A percentile compares a stretch with the other conserved stretches of the same genome.
Conservation (phyloP, 2,329 filamentous ascomycete genomes). For the Thyridium curvatum region DNA sequence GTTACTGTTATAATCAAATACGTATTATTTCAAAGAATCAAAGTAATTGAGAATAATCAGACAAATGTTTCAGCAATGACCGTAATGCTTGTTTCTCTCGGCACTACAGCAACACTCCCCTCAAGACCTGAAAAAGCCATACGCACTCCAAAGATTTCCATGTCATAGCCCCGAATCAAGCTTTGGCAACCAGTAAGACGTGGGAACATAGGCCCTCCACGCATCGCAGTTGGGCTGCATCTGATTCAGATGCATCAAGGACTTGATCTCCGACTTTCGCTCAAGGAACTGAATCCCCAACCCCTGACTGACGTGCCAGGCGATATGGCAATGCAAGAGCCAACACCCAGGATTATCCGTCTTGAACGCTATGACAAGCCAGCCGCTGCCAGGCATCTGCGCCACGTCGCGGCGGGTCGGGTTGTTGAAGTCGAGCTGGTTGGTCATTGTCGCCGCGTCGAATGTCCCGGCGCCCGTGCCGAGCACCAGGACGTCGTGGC, state of each 20-base stretch:
- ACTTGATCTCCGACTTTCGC: conserved; percentile 7
- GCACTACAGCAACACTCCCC: too few relatives aligned
- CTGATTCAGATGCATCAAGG: conserved; percentile 1
- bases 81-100: too few relatives aligned
- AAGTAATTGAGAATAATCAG: too few relatives aligned
- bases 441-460: conserved; percentile 11
- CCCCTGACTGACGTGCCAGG: conserved; percentile 39
- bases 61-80: too few relatives aligned
- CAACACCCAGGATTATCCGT: conserved; percentile 42
- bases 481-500: conserved; percentile 18
- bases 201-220: conserved; percentile 10
- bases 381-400: conserved; percentile 32
- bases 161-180: too few relatives aligned
- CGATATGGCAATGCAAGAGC: conserved; percentile 40
- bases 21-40: too few relatives aligned
- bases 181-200: not conserved
- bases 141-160: too few relatives aligned
- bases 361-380: conserved; percentile 37
- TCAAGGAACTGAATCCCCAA: conserved; percentile 44
- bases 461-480: conserved; percentile 8
- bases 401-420: conserved; percentile 37
- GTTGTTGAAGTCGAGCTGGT: conserved; percentile 24
- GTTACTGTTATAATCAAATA: too few relatives aligned
- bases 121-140: too few relatives aligned
- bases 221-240: conserved; percentile 8